Percentiles rank a stretch among this genome's conserved stretches.
These are phyloP conservation scores for Nepenthes alata DNA, from an alignment of 179 eudicot species.

Conservation along the genomic window DNA sequence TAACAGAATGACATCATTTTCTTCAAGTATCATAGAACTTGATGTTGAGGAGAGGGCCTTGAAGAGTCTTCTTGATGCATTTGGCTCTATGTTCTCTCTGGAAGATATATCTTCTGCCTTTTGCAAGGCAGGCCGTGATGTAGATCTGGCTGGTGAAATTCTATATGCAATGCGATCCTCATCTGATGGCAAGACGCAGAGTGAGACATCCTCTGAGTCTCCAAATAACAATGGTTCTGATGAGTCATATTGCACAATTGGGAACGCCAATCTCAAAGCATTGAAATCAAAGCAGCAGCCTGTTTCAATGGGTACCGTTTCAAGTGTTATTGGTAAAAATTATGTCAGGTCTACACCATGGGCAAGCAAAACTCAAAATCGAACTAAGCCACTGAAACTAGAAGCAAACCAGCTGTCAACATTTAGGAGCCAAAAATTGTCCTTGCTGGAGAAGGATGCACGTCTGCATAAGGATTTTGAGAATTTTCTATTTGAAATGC, in stretches of 20 bases:
- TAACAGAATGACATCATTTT: slow-evolving; percentile 19
- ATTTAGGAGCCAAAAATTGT: slow-evolving; percentile 2
- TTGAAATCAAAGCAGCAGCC: slow-evolving; percentile 10
- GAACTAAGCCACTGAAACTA: slow-evolving; percentile 11
- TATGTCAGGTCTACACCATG: slow-evolving; percentile 15
- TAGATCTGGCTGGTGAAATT: slow-evolving; percentile 18
- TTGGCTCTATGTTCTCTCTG: slow-evolving; percentile 27
- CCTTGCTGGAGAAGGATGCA: slow-evolving; percentile 9
- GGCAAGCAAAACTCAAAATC: slow-evolving; percentile 6
- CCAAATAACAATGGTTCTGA: slow-evolving; percentile 5
- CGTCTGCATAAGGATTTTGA: slow-evolving; percentile 15
- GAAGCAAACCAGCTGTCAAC: slow-evolving; percentile 8
- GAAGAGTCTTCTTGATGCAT: slow-evolving; percentile 25
- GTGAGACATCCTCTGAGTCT: slow-evolving; percentile 11
- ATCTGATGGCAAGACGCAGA: slow-evolving; percentile 1
- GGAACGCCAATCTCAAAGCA: slow-evolving; percentile 6
- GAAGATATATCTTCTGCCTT: slow-evolving; percentile 30
- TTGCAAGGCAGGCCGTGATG: slow-evolving; percentile 29
- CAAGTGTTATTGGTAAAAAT: slow-evolving; percentile 20
- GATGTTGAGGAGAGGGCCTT: slow-evolving; percentile 23
- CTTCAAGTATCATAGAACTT: slow-evolving; percentile 7
- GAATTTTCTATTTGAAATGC: slow-evolving; percentile 29
- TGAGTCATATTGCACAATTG: slow-evolving; percentile 10
- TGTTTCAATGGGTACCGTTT: slow-evolving; percentile 17
- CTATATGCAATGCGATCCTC: slow-evolving; percentile 10